Base-by-base conservation (phyloP, 352 stramenopile species). In the Pythium insidiosum region DNA sequence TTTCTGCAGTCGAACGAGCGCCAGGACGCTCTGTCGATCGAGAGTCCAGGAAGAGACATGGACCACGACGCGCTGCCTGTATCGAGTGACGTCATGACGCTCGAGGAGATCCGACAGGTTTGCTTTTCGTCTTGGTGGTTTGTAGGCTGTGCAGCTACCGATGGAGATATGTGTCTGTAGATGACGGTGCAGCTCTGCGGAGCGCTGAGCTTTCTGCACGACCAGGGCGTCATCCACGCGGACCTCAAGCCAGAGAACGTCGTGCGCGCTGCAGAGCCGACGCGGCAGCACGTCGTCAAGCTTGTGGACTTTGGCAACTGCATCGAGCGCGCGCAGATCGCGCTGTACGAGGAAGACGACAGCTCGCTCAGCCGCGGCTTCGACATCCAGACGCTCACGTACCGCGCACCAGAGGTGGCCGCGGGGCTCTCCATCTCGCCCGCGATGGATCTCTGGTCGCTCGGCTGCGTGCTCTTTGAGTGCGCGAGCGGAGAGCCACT, bases 211-310 rank as follows among this genome's bases (percentile, higher is more conserved):
- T 80, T 87, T 35, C 47, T 87, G 2, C 77, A 89, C 25, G 57
- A 61, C 37, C 54, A 79, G 62, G 61, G 58, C 28, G 53, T 89
- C 34, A 73, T 89, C 42, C 77, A 89, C 49, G 69, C 71, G 22
- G 77, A 89, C 44, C 55, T 89, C 43, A 89, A 89, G 47, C 77
- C 77, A 2, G 77, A 89, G 37, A 89, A 89, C 48, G 67, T 89
- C n/a, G 38, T 69, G 9, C 41, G 19, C 19, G 22, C 53, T 6
- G 12, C 20, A 5, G 38, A 33, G n/a, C 18, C 34, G 34, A 54
- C 33, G 18, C 6, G 9, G 13, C 34, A 20, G 34, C 6, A 11
- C 34, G 13, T 18, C 7, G 54, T 86, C 18, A 84, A 83, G 56
- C 63, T 89, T 18, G 65, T 85, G 31, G 77, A 89, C 62, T 84